Conservation (phyloP, 305 asterid species). For the Fraxinus baroniana region DNA sequence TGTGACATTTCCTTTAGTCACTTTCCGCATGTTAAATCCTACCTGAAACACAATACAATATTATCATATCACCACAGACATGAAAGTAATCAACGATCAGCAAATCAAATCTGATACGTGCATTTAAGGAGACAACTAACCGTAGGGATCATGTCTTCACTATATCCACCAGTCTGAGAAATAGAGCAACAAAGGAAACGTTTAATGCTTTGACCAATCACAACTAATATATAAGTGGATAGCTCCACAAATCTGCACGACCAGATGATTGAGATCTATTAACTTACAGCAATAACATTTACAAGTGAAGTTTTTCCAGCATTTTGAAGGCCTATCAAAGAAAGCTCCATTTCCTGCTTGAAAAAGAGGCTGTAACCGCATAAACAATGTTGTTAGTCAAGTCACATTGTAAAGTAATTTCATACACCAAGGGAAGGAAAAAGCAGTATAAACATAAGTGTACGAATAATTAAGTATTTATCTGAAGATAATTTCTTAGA, state of each 20-base stretch:
- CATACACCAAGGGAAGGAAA: background rate
- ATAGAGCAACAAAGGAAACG: slow-evolving; percentile 11
- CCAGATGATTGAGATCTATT: slow-evolving; percentile 16
- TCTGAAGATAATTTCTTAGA: background rate
- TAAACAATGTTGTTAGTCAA: slow-evolving; percentile 11
- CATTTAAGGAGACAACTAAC: slow-evolving; percentile 45
- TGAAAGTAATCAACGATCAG: slow-evolving; percentile 2
- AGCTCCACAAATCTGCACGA: background rate
- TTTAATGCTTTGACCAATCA: background rate
- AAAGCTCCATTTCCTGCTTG: slow-evolving; percentile 99
- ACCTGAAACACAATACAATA: slow-evolving; percentile 45
- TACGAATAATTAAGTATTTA: background rate
- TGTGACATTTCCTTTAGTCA: slow-evolving; percentile 95
- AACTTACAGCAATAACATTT: slow-evolving; percentile 92
- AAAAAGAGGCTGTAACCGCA: slow-evolving; percentile 71
- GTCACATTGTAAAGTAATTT: background rate
- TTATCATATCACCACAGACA: background rate
- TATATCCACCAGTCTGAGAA: slow-evolving; percentile 92
- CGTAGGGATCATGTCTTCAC: slow-evolving; percentile 99
- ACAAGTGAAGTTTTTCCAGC: slow-evolving; percentile 99
- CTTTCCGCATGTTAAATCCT: slow-evolving; percentile 95
- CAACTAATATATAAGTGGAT: background rate
- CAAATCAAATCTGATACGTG: background rate
- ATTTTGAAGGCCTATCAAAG: slow-evolving; percentile 94
- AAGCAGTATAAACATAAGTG: background rate